Base-by-base conservation (phyloP, 176 grass and related monocot species). In the Neostapfia colusana region DNA sequence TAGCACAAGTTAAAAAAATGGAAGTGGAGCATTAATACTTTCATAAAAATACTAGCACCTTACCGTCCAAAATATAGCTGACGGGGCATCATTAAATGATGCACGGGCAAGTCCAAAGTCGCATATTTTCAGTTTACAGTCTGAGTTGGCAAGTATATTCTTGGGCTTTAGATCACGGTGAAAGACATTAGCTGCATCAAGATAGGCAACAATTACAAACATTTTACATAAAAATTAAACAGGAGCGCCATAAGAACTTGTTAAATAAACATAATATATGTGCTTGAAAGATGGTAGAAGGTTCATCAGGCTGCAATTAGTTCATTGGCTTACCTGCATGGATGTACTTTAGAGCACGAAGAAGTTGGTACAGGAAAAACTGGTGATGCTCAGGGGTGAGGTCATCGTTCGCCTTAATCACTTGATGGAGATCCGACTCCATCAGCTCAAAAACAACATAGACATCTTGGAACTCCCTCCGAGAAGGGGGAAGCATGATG, bases 1-100 rank as follows among this genome's bases (percentile, higher is more conserved):
- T 13, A 42, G 5, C 18, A 51, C 77, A 27, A 49, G 36, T 13
- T 79, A 79, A 67, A 87, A 74, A 57, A 21, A n/a, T n/a, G 16
- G 79, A 14, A 56, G 38, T 13, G 69, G 31, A 79, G 81, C 73
- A 27, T 24, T 18, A 77, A 67, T 16, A 61, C 20, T 68, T 63
- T 26, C 14, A 44, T 71, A 80, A 38, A 79, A 25, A 28, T 5
- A 50, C 26, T 85, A 87, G 36, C 15, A 43, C 37, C 73, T 69
- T 93, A 97, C 95, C 49, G 95, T 97, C 95, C 95, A 97, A 86
- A 97, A 93, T 75, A 97, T 97, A 84, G 95, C 95, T 56, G 95
- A 93, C 31, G 95, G 95, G 72, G 89, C 82, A 77, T 97, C 95
- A 93, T 93, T 90, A 82, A 97, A 97, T 81, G 95, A 91, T 78